Percentiles rank a stretch among this genome's conserved stretches.
Conservation (phyloP, 2,329 filamentous ascomycete genomes). For the Aspergillus vadensis region DNA sequence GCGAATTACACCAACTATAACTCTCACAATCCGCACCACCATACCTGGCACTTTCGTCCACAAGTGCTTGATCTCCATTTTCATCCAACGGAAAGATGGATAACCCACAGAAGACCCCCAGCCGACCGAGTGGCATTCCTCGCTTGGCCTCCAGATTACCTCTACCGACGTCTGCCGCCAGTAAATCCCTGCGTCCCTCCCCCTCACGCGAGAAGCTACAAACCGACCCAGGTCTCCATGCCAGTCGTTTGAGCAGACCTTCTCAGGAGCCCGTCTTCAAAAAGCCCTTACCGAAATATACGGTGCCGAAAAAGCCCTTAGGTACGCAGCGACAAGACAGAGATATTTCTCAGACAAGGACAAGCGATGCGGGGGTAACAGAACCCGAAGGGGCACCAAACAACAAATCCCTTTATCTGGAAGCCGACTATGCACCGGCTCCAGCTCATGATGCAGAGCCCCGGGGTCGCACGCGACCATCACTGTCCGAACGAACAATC, state of each 20-base stretch:
- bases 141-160: constrained; percentile 56
- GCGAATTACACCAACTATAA: not conserved
- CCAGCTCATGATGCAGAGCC: constrained; percentile 22
- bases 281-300: constrained; percentile 32
- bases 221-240: constrained; percentile 42
- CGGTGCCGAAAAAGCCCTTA: constrained; percentile 27
- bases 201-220: constrained; percentile 52
- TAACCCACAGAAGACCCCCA: constrained; percentile 31
- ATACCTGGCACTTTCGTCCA: not conserved
- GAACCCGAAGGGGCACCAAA: constrained; percentile 18
- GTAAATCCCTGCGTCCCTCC: constrained; percentile 49
- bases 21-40: not conserved
- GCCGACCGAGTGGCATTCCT: constrained; percentile 48
- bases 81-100: constrained; percentile 34
- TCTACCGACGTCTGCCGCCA: constrained; percentile 46
- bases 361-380: constrained; percentile 21
- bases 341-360: constrained; percentile 23
- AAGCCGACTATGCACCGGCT: constrained; percentile 18
- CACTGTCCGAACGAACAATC: constrained; percentile 77
- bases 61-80: not conserved
- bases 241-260: constrained; percentile 40
- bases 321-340: constrained; percentile 22
- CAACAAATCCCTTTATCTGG: constrained; percentile 11
- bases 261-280: constrained; percentile 43
- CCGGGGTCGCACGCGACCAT: constrained; percentile 34